Base-by-base conservation (phyloP, 140 eudicot species). In the Oenanthe javanica region DNA sequence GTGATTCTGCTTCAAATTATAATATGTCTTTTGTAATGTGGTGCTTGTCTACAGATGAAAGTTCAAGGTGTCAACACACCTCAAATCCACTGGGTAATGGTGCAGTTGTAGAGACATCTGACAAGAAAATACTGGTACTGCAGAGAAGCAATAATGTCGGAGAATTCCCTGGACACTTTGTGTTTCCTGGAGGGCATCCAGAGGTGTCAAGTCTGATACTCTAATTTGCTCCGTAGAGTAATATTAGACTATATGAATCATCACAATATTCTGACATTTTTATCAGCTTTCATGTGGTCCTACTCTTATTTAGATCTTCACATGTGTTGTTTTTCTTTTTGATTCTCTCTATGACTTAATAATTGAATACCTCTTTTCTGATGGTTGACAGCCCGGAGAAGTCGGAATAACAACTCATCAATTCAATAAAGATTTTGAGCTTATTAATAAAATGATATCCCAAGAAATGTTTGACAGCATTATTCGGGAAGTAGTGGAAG, bases 171-270 rank as follows among this genome's bases (percentile, higher is more conserved):
- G 97, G 97, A n/a, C 89, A 89, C 84, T 84, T 87, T 55, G 99
- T 95, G 42, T 95, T 95, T 83, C 99, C 99, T 54, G 99, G 99
- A 64, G 99, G 99, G 70, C 99, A 95, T 86, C 99, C 99, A 42
- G 99, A 95, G 99, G 97, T 94, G 72, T 61, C 52, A 72, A 51
- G 6, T 77, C 49, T 31, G 51, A 40, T 40, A 63, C 11, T 61
- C 15, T 73, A 48, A 19, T 61, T 43, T 46, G 51, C 2, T 76
- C 27, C 13, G 1, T 59, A 57, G 25, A 57, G 11, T 19, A 59
- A n/a, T 21, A 21, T 6, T 18, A 59, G 31, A 19, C 38, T 61
- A 25, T 66, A 67, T 67, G 46, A 67, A 14, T 70, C 43, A 27
- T 75, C 38, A 45, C 18, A 52, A 7, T 31, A 75, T 15, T 25